Conservation (phyloP, 2,329 filamentous ascomycete species). For the Ascocoryne sarcoides region DNA sequence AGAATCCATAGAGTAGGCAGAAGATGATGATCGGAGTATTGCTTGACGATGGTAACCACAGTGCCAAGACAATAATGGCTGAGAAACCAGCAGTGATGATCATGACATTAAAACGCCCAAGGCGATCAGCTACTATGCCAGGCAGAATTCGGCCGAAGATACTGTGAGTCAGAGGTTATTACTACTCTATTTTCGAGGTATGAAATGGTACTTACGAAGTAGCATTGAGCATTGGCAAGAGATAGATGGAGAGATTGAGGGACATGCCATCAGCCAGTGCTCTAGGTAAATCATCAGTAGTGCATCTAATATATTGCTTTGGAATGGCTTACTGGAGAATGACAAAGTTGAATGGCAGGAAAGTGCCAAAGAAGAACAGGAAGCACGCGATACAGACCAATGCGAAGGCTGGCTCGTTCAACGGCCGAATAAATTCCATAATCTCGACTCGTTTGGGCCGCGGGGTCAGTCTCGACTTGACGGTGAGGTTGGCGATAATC, state of each 20-base stretch:
- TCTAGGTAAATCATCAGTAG: slow-evolving; percentile 24
- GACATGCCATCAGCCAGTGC: slow-evolving; percentile 41
- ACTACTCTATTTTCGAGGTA: background rate
- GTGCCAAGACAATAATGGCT: slow-evolving; percentile 38
- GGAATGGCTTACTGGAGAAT: slow-evolving; percentile 24
- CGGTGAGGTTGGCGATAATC: slow-evolving; percentile 41
- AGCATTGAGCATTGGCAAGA: slow-evolving; percentile 46
- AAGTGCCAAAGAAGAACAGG: slow-evolving; percentile 42
- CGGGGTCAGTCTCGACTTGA: slow-evolving; percentile 41
- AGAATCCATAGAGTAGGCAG: slow-evolving; percentile 60
- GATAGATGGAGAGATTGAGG: slow-evolving; percentile 38
- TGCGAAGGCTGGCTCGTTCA: slow-evolving; percentile 32
- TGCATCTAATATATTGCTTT: slow-evolving; percentile 25
- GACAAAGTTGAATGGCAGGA: slow-evolving; percentile 43
- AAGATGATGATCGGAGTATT: slow-evolving; percentile 55
- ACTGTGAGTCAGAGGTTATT: slow-evolving; percentile 22
- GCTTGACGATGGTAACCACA: slow-evolving; percentile 44
- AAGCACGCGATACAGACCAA: slow-evolving; percentile 33
- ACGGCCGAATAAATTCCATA: slow-evolving; percentile 30
- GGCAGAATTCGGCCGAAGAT: slow-evolving; percentile 49
- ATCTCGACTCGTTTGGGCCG: slow-evolving; percentile 27
- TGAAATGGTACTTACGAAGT: slow-evolving; percentile 27
- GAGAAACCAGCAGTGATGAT: slow-evolving; percentile 38
- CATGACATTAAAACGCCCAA: slow-evolving; percentile 46
- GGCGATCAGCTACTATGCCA: slow-evolving; percentile 42